Base-by-base conservation (phyloP, 768 basidiomycete species). In the Mrakia blollopis region DNA sequence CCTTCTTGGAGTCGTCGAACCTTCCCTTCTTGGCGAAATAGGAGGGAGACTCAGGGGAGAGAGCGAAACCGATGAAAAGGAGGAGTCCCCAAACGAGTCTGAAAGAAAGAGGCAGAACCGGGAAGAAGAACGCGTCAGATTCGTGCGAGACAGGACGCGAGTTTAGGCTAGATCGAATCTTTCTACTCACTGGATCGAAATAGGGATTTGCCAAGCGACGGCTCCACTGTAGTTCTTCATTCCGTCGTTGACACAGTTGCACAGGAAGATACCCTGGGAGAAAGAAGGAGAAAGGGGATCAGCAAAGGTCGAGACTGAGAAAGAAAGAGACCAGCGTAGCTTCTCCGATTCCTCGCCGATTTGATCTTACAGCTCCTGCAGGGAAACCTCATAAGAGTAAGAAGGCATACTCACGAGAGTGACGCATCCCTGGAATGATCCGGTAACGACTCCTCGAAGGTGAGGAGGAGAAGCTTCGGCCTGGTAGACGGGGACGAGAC, bases 371-470 rank as follows among this genome's bases (percentile, higher is more conserved):
- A n/a, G n/a, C n/a, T n/a, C n/a, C n/a, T n/a, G n/a, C n/a, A 41
- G 6, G 5, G 39, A 41, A 10, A 14, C 14, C 14, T 14, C 9
- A 47, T 7, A 47, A 14, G 14, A 47, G 9, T 10, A 14, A 7
- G 47, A 18, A 16, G 47, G 7, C 5, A 7, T 3, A 50, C 47
- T 50, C 47, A 50, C 47, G 60, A 78, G 77, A 30, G 77, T 78
- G 30, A 78, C 77, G n/a, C 72, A 78, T n/a, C 77, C 77, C 68
- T 78, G 77, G 77, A 78, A 78, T 18, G 68, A 70, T 52, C 77
- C 77, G 37, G 77, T 78, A 61, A 78, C 52, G 57, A 78, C 67
- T 35, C 77, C 77, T 70, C 77, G 72, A 32, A 73, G 73, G 62
- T 78, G 61, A 37, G 77, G 77, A 47, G 77, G 77, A 41, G 68